Evolutionary conservation across 805 yeast genomes (phyloP), one percentile per base, ranked within the genome.

Genomic region (Schizosaccharomyces japonicus): DNA sequence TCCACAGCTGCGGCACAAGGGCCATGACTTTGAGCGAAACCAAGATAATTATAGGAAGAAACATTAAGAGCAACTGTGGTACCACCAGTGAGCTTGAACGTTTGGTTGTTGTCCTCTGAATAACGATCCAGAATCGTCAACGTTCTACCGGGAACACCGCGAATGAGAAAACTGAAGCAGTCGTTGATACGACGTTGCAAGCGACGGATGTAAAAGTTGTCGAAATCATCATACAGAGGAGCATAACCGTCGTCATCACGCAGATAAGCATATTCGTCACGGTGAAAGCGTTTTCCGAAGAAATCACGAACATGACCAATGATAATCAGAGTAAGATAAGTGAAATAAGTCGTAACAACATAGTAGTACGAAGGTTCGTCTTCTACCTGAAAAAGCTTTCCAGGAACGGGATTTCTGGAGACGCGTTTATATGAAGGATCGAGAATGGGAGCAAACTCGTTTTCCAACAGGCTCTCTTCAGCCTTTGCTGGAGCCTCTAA

Each of bases 1-100:
- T 80, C 66, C 6, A 95, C 79, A 47, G 70, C 69, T 51, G 78
- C 84, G 2, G 95, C 83, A 63, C 99, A 90, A 48, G 68, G 69
- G 51, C 99, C 99, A 53, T 75, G 78, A 48, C 93, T 78, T 64
- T 90, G 96, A 21, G 95, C 98, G 64, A 90, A 90, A 1, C 99
- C 99, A 51, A 90, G 70, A 61, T 90, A 90, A 63, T 90, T 90
- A 64, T 90, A 90, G 2, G 94, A 78, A 2, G 93, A 76, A 49
- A 90, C 69, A 59, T 90, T 90, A 53, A 90, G 67, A 59, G 93
- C 82, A 53, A 78, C 78, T 5, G 73, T 71, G 2, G 80, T 70
- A 11, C 76, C 68, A 8, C 95, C 95, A 33, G 82, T 73, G 58
- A 79, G 81, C 30, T 74, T 69, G 58, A 78, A 82, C 49, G 73